A percentile compares a stretch with the other conserved stretches of the same genome.
Evolutionary conservation across 306 rosid genomes (phyloP).

Genomic region (Cercis canadensis): DNA sequence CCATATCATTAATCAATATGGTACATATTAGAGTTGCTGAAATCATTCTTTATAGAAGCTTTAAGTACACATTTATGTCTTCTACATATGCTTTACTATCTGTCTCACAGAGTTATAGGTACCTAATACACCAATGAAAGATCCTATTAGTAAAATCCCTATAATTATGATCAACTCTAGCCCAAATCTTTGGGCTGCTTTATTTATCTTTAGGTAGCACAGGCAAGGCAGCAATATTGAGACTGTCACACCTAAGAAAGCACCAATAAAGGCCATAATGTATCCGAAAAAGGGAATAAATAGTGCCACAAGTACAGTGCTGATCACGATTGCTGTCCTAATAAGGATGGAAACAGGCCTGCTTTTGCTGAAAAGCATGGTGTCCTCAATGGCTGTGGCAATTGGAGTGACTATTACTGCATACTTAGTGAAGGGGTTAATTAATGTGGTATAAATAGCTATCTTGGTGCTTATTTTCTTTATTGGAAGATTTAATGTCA

Average conservation of each 20-base stretch:
- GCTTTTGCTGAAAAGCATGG: neutral
- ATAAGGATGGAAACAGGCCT: constrained; percentile 39
- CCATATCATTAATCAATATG: neutral
- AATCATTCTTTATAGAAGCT: no score
- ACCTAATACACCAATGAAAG: constrained; percentile 45
- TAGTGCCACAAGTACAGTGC: constrained; percentile 55
- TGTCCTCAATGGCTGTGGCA: constrained; percentile 55
- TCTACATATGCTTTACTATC: neutral
- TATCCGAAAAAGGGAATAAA: constrained; percentile 59
- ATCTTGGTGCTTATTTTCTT: constrained; percentile 43
- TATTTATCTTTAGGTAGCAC: constrained; percentile 62
- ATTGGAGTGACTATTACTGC: constrained; percentile 58
- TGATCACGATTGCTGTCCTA: constrained; percentile 53
- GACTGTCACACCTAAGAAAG: constrained; percentile 43
- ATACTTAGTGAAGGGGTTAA: constrained; percentile 59
- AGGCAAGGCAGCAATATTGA: constrained; percentile 61
- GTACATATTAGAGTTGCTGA: neutral
- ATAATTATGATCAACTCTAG: constrained; percentile 42
- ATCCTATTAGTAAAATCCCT: constrained; percentile 48
- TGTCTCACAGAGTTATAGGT: constrained; percentile 52
- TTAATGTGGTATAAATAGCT: constrained; percentile 56
- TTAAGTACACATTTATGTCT: neutral
- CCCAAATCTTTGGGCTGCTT: constrained; percentile 44
- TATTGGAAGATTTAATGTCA: constrained; percentile 62
- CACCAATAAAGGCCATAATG: constrained; percentile 62